Conservation (phyloP, 192 early-diverging fungal species). For the Thamnidium elegans region DNA sequence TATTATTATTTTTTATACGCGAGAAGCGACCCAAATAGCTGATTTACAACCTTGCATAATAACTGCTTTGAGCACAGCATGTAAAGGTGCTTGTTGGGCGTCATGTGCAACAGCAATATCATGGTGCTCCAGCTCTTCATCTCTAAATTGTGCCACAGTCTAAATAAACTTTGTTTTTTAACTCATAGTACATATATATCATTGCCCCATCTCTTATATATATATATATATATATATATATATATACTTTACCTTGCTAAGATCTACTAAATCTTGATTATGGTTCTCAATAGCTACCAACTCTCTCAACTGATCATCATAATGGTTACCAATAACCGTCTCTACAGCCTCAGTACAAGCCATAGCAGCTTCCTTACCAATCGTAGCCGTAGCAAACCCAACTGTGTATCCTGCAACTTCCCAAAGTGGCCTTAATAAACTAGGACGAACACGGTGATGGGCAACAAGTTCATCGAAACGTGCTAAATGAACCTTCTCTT, state of each 20-base stretch:
- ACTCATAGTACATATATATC: no score
- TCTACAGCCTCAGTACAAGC: slow-evolving; percentile 99
- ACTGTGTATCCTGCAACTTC: slow-evolving; percentile 81
- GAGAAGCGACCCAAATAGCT: slow-evolving; percentile 89
- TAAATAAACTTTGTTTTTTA: slow-evolving; percentile 12
- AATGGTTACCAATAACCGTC: slow-evolving; percentile 93
- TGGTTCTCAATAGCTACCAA: slow-evolving; percentile 64
- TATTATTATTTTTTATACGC: slow-evolving; percentile 54
- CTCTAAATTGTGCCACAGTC: slow-evolving; percentile 83
- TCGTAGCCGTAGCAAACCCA: slow-evolving; percentile 79
- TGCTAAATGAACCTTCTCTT: slow-evolving; percentile 82
- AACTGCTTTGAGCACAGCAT: slow-evolving; percentile 65
- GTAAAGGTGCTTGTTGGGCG: slow-evolving; percentile 78
- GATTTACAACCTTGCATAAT: slow-evolving; percentile 87
- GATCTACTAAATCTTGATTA: slow-evolving; percentile 55
- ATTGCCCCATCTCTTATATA: no score
- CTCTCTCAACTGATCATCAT: slow-evolving; percentile 93
- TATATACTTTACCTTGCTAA: slow-evolving; percentile 63
- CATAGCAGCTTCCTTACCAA: slow-evolving; percentile 97
- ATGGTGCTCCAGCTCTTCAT: slow-evolving; percentile 94
- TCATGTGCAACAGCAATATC: slow-evolving; percentile 87
- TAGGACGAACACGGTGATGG: slow-evolving; percentile 81
- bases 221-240: no score
- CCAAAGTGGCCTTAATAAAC: slow-evolving; percentile 82
- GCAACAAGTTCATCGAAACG: slow-evolving; percentile 76